Conservation (phyloP, 305 asterid genomes). For the Rubia balearica region DNA sequence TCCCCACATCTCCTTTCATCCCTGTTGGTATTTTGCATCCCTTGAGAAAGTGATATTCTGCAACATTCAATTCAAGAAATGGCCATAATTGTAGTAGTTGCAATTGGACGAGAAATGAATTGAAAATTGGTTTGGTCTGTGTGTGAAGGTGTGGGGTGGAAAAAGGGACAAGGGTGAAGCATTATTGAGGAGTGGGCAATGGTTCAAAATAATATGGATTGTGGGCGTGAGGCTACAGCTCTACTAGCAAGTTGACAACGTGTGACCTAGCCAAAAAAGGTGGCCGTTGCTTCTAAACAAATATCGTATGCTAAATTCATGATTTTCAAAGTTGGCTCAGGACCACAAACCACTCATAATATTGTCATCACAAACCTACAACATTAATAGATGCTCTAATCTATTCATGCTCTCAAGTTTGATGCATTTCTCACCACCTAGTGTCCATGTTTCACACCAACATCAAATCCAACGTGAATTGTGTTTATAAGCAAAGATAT, state of each 20-base stretch:
- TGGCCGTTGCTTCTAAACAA: slow-evolving; percentile 9
- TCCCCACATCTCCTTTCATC: slow-evolving; percentile 22
- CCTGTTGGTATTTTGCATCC: slow-evolving; percentile 28
- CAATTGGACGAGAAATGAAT: not conserved
- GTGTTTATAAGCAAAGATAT: no score
- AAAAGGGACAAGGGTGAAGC: not conserved
- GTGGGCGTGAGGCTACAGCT: not conserved
- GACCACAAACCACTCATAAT: slow-evolving; percentile 16
- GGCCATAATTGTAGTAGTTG: no score
- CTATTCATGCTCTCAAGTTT: slow-evolving; percentile 3
- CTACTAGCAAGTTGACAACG: slow-evolving; percentile 11
- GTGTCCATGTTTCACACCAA: slow-evolving; percentile 35
- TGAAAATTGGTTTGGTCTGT: no score
- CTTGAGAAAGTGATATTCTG: slow-evolving; percentile 34
- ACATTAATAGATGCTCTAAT: not conserved
- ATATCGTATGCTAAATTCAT: not conserved
- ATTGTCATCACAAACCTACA: not conserved
- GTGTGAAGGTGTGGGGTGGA: not conserved
- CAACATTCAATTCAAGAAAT: slow-evolving; percentile 2
- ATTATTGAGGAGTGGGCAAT: slow-evolving; percentile 4
- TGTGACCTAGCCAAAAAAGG: slow-evolving; percentile 9
- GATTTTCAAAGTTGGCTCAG: slow-evolving; percentile 12
- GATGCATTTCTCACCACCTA: slow-evolving; percentile 27
- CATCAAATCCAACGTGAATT: no score
- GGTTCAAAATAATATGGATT: slow-evolving; percentile 5